phyloP scores from a whole-genome alignment of 2,329 filamentous ascomycete species.

The Colletotrichum destructivum region DNA sequence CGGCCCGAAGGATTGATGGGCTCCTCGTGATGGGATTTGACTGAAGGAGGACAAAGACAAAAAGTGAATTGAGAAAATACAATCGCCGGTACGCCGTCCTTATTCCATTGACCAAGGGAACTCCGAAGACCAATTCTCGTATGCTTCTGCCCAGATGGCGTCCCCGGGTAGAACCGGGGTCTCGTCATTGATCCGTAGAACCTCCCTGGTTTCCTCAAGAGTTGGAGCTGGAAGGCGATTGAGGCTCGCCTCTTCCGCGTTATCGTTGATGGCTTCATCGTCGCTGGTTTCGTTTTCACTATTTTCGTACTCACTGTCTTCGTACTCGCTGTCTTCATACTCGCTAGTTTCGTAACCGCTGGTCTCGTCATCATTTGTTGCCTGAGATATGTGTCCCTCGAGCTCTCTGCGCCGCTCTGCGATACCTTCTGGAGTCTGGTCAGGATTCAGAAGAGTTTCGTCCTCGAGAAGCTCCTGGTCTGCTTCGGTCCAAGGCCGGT shows the following conservation, averaged over 20 bases:
- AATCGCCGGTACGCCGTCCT: no score
- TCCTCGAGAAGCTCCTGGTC: background rate
- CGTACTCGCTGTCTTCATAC: no score
- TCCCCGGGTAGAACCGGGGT: background rate
- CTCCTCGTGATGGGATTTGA: no score
- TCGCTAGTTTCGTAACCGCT: no score
- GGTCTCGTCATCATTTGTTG: background rate
- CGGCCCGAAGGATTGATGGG: slow-evolving; percentile 45
- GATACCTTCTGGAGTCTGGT: background rate
- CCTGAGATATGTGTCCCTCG: background rate
- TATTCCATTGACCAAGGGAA: background rate
- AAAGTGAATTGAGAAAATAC: background rate
- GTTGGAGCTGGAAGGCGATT: background rate
- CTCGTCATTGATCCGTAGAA: background rate
- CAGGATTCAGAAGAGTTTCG: accelerated
- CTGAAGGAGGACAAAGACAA: background rate
- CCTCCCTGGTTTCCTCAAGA: background rate
- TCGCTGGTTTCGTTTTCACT: background rate
- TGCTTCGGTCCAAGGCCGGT: background rate
- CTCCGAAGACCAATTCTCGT: background rate
- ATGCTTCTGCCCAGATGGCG: background rate
- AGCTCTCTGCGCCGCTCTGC: accelerated
- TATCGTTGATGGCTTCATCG: background rate
- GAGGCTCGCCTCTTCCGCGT: background rate
- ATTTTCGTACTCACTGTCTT: no score